Evolutionary conservation across 805 yeast species (phyloP), one percentile per base, ranked within the genome.

Genomic region (Lachancea meyersii): DNA sequence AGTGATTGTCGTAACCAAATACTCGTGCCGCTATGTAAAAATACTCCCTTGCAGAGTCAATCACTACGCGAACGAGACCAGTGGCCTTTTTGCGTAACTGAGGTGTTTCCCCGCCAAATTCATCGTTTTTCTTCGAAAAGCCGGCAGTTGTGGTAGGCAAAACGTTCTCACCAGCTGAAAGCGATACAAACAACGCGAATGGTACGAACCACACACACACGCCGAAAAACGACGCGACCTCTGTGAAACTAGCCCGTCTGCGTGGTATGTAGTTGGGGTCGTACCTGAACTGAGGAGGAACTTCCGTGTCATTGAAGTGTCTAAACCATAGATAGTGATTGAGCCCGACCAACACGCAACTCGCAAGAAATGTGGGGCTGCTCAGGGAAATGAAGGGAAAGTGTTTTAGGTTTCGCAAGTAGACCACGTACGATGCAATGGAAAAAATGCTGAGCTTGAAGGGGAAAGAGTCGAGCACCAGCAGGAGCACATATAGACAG

Each of bases 141-240:
- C 61, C 59, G 16, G 63, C 60, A 3, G 54, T 48, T 32, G 61
- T 58, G 8, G 67, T 70, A 7, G 98, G 98, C 34, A 93, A 71
- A 16, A 84, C 79, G 55, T 86, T 83, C 57, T 93, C 98, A 48
- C 86, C 85, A 1, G 97, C 97, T 58, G 94, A 85, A 46, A 93
- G 70, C 23, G 95, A 82, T 14, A 93, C 91, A 63, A 93, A 91
- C 44, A 93, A 70, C 3, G 96, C 81, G 61, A 93, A 87, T 26
- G 98, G 98, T 22, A 93, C 76, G 46, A 91, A 73, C 98, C 98
- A 93, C 16, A 93, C 80, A 54, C 93, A 81, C 32, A 93, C 65
- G 1, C 96, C 98, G 59, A 93, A 89, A 62, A 93, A 93, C 3
- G 96, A 83, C n/a, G 96, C 86, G 3, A 93, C 86, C 59, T 93